Evolutionary conservation across 441 rosid species (phyloP).

Genomic region (Flueggea neowawraea): DNA sequence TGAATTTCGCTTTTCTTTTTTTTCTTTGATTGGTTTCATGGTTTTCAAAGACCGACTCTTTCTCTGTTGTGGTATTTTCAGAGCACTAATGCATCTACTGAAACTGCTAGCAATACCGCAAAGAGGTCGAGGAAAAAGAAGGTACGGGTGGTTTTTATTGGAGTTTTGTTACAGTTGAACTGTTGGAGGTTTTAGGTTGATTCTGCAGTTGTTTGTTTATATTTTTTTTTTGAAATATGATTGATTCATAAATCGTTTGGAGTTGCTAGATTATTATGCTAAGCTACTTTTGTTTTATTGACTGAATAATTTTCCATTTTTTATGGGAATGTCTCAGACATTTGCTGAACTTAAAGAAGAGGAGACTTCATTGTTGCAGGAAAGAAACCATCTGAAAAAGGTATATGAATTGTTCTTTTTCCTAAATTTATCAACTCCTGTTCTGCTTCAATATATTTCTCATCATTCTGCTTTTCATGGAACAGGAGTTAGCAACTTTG

Average conservation of each 20-base stretch:
- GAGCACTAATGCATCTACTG: constrained; percentile 31
- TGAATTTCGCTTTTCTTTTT: background rate
- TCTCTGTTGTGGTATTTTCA: constrained; percentile 16
- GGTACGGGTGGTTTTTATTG: constrained; percentile 26
- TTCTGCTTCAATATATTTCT: background rate
- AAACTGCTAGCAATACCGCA: constrained; percentile 30
- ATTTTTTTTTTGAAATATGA: background rate
- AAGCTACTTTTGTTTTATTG: background rate
- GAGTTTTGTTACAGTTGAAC: background rate
- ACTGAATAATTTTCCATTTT: background rate
- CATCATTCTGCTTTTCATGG: constrained; percentile 4
- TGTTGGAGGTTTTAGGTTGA: background rate
- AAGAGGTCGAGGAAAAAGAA: constrained; percentile 61
- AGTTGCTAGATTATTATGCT: background rate
- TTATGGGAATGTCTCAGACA: constrained; percentile 40
- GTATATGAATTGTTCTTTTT: constrained; percentile 18
- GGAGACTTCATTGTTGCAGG: constrained; percentile 54
- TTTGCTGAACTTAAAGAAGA: constrained; percentile 72
- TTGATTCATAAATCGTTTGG: background rate
- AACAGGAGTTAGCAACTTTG: constrained; percentile 50
- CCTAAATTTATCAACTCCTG: background rate
- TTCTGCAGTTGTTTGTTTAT: background rate
- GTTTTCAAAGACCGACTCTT: background rate
- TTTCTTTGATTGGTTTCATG: background rate
- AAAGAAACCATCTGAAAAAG: constrained; percentile 50